Conservation (phyloP, 345 rosid genomes). For the Iberis pinnata region DNA sequence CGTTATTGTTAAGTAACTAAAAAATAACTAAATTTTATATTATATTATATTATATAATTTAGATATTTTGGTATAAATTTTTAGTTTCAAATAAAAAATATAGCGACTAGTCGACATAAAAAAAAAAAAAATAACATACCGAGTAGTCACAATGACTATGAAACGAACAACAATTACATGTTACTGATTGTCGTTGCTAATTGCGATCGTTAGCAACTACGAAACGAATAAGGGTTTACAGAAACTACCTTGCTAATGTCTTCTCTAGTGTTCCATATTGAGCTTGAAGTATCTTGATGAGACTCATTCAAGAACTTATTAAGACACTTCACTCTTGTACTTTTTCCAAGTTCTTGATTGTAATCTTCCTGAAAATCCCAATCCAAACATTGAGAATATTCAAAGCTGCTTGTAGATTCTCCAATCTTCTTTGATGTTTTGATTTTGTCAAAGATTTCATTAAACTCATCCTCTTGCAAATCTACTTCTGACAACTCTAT, state of each 20-base stretch:
- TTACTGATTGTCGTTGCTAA: no score
- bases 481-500: constrained; percentile 23
- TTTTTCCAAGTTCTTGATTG: constrained; percentile 22
- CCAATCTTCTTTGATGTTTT: constrained; percentile 25
- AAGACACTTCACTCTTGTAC: constrained; percentile 37
- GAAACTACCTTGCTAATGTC: constrained; percentile 36
- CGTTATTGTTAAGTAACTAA: no score
- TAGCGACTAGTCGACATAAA: no score
- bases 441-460: constrained; percentile 24
- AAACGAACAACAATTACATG: no score
- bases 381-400: constrained; percentile 20
- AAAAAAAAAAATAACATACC: no score
- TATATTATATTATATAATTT: no score
- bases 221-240: no score
- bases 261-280: constrained; percentile 22
- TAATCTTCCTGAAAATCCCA: constrained; percentile 22
- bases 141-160: no score
- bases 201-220: no score
- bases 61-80: no score
- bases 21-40: no score
- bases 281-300: constrained; percentile 41
- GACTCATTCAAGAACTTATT: constrained; percentile 55
- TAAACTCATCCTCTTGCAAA: constrained; percentile 23
- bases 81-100: no score
- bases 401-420: neutral